Percentiles rank a stretch among this genome's conserved stretches.
phyloP scores from a whole-genome alignment of 2,329 filamentous ascomycete genomes.

The Colletotrichum tropicale region DNA sequence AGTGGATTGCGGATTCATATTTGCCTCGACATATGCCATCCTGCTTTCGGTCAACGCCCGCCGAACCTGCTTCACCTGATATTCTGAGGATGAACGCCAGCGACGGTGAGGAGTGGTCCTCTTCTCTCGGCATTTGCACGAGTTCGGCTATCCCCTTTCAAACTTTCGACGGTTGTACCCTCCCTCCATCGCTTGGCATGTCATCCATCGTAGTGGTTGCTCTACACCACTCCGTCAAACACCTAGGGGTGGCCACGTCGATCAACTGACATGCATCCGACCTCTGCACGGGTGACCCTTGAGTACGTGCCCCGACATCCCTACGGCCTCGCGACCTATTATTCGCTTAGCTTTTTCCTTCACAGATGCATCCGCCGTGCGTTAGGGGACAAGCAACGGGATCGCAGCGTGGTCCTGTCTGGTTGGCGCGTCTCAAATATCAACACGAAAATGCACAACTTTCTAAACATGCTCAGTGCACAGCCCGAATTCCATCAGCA shows the following conservation, averaged over 20 bases:
- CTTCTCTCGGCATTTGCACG: background rate
- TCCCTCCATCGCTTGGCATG: background rate
- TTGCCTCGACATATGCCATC: background rate
- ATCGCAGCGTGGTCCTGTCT: background rate
- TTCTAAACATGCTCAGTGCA: background rate
- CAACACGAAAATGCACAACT: background rate
- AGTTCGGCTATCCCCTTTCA: background rate
- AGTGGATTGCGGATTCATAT: background rate
- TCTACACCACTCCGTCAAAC: slow-evolving; percentile 1
- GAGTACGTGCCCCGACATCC: background rate
- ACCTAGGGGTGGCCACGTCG: slow-evolving; percentile 1
- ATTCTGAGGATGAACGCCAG: background rate
- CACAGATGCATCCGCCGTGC: background rate
- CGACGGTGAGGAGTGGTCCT: background rate
- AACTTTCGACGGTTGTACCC: background rate
- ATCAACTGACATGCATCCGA: background rate
- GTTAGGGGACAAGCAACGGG: background rate
- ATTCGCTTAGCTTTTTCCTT: background rate
- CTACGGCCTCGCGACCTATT: background rate
- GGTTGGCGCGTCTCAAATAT: slow-evolving; percentile 6
- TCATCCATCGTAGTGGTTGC: background rate
- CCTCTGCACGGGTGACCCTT: background rate
- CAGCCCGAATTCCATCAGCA: background rate
- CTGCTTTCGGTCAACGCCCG: slow-evolving; percentile 1
- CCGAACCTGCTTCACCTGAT: background rate